Conservation (phyloP, 371 early-diverging fungal genomes). For the Actinomucor elegans region DNA sequence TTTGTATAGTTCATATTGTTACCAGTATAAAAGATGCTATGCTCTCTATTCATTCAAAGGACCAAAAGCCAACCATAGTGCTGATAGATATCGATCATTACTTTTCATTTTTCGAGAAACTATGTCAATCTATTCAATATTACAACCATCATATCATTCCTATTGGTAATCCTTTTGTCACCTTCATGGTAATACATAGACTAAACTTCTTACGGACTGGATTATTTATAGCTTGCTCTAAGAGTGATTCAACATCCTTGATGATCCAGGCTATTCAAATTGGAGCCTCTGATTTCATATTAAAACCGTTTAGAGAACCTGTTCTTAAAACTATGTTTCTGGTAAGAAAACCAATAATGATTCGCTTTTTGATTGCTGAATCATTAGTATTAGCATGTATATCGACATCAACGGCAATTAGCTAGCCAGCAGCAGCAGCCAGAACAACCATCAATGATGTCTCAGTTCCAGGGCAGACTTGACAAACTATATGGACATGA, state of each 20-base stretch:
- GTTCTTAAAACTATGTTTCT: constrained; percentile 52
- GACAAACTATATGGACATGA: constrained; percentile 6
- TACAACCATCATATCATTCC: background rate
- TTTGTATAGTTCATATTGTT: background rate
- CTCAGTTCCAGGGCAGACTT: constrained; percentile 23
- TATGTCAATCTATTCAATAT: constrained; percentile 5
- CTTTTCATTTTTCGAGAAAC: background rate
- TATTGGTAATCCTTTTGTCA: background rate
- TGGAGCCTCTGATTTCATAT: constrained; percentile 55
- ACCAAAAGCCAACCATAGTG: background rate
- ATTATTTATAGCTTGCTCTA: constrained; percentile 33
- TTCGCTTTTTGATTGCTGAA: background rate
- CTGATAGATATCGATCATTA: background rate
- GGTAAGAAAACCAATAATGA: constrained; percentile 30
- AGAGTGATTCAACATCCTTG: constrained; percentile 28
- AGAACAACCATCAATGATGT: background rate
- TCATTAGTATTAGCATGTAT: background rate
- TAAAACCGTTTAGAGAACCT: constrained; percentile 52
- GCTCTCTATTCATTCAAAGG: background rate
- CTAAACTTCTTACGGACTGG: too few species aligned
- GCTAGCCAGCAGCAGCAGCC: constrained; percentile 14
- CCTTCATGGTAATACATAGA: too few species aligned
- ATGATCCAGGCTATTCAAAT: constrained; percentile 43
- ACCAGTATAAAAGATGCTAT: background rate
- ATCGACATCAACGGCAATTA: too few species aligned